Conservation (phyloP, 2,329 filamentous ascomycete species). For the Plectosphaerella cucumerina region DNA sequence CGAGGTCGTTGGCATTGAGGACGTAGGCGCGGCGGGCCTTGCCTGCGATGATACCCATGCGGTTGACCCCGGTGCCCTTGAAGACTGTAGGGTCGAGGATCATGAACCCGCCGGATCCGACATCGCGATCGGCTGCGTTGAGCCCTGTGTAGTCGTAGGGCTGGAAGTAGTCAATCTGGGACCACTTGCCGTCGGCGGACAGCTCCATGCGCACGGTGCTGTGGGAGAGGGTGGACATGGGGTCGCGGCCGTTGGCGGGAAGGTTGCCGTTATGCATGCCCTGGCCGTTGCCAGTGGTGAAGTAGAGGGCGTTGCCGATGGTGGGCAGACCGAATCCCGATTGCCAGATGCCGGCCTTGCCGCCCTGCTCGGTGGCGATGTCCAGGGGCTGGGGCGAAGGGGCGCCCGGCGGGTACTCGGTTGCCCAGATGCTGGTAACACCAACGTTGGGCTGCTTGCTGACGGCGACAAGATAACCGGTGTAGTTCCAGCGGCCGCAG, state of each 20-base stretch:
- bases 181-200: slow-evolving; percentile 14
- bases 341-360: slow-evolving; percentile 32
- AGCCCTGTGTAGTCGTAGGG: slow-evolving; percentile 33
- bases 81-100: slow-evolving; percentile 28
- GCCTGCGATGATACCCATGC: slow-evolving; percentile 31
- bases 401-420: slow-evolving; percentile 28
- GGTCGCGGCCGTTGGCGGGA: slow-evolving; percentile 25
- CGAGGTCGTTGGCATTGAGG: slow-evolving; percentile 34
- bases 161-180: slow-evolving; percentile 32
- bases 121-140: slow-evolving; percentile 33
- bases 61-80: slow-evolving; percentile 25
- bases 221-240: slow-evolving; percentile 26
- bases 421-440: slow-evolving; percentile 21
- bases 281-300: slow-evolving; percentile 21
- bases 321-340: slow-evolving; percentile 28
- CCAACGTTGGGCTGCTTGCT: slow-evolving; percentile 24
- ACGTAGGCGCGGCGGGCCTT: slow-evolving; percentile 35
- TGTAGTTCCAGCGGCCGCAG: slow-evolving; percentile 43
- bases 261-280: slow-evolving; percentile 27
- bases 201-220: slow-evolving; percentile 24
- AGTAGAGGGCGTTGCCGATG: slow-evolving; percentile 22
- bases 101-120: slow-evolving; percentile 28
- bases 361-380: slow-evolving; percentile 13
- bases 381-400: slow-evolving; percentile 17
- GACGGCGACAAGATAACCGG: slow-evolving; percentile 24